phyloP scores from a whole-genome alignment of 306 rosid genomes.

The Corylus heterophylla region DNA sequence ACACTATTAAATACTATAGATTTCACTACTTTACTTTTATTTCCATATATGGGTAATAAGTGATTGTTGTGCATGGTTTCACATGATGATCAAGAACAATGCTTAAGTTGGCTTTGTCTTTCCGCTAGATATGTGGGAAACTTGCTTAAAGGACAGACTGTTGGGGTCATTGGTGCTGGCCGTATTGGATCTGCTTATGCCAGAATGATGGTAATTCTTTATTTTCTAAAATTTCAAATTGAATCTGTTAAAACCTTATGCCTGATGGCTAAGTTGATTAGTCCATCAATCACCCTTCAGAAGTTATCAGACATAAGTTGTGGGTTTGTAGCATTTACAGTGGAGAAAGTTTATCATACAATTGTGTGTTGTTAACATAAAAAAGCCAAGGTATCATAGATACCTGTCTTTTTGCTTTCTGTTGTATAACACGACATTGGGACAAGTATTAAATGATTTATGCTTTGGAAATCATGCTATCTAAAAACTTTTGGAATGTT shows the following conservation, averaged over 20 bases:
- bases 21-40: slow-evolving; percentile 13
- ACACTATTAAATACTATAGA: not conserved
- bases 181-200: slow-evolving; percentile 99
- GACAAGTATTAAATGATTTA: not conserved
- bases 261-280: no score
- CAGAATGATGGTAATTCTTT: slow-evolving; percentile 84
- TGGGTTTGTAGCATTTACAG: not conserved
- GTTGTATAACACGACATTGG: not conserved
- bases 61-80: not conserved
- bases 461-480: not conserved
- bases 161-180: slow-evolving; percentile 99
- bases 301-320: not conserved
- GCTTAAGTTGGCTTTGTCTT: slow-evolving; percentile 22
- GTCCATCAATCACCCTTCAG: not conserved
- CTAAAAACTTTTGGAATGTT: not conserved
- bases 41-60: not conserved
- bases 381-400: not conserved
- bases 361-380: not conserved
- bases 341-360: not conserved
- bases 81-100: slow-evolving; percentile 3
- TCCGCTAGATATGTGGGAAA: slow-evolving; percentile 82
- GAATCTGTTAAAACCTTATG: not conserved
- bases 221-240: not conserved
- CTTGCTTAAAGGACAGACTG: slow-evolving; percentile 95
- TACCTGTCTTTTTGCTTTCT: not conserved